A percentile compares a stretch with the other conserved stretches of the same genome.
Evolutionary conservation across 306 rosid species (phyloP).

Genomic region (Fragaria vesca): DNA sequence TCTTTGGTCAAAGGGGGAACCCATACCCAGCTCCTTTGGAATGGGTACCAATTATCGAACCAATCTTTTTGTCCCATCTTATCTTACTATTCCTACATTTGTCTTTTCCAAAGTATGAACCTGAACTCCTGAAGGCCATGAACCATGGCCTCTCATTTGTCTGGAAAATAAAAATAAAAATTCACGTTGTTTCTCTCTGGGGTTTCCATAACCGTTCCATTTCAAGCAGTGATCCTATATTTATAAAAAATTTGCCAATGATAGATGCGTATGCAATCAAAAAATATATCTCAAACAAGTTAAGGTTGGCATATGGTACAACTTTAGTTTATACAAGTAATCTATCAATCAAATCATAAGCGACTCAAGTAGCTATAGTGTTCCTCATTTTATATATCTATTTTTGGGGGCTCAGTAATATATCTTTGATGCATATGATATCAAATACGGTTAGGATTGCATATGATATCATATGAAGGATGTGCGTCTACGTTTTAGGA

Average conservation of each 20-base stretch:
- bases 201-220: neutral
- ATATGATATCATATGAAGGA: slow-evolving; percentile 7
- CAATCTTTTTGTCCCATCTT: neutral
- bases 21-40: slow-evolving; percentile 14
- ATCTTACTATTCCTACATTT: neutral
- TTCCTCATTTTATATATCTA: neutral
- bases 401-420: neutral
- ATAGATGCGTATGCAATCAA: neutral
- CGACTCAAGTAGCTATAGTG: neutral
- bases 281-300: neutral
- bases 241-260: neutral
- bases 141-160: neutral
- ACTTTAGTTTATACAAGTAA: neutral
- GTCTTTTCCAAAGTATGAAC: neutral
- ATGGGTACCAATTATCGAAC: neutral
- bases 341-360: neutral
- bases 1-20: slow-evolving; percentile 13
- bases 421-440: neutral
- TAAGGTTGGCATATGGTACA: neutral
- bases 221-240: neutral
- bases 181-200: neutral
- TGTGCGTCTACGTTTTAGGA: neutral
- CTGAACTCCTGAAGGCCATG: neutral
- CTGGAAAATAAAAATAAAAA: neutral
- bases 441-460: neutral